Percentiles rank a stretch among this genome's conserved stretches.
Conservation (phyloP, 192 early-diverging fungal species). For the Backusella sp. region DNA sequence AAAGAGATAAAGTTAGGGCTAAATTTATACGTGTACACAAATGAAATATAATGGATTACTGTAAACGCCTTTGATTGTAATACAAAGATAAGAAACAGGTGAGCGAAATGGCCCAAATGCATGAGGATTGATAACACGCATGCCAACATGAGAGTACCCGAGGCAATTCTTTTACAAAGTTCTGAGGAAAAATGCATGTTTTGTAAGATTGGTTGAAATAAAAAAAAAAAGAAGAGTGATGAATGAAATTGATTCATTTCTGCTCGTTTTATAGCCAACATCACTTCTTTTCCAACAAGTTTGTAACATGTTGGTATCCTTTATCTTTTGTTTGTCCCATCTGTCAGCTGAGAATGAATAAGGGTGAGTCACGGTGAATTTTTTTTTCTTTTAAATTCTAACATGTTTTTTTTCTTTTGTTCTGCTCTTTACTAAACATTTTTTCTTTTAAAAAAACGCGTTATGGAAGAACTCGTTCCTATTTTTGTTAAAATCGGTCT, state of each 20-base stretch:
- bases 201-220: neutral
- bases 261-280: neutral
- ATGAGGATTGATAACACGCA: neutral
- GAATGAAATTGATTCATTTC: too few relatives aligned
- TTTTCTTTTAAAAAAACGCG: neutral
- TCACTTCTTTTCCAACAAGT: neutral
- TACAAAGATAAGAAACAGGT: neutral
- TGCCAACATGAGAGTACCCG: neutral
- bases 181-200: neutral
- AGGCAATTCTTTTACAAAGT: neutral
- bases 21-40: neutral
- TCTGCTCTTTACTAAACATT: constrained; percentile 1
- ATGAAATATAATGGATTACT: neutral
- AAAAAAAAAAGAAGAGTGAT: too few relatives aligned
- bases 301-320: neutral
- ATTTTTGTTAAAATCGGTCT: constrained; percentile 90
- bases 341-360: constrained; percentile 1
- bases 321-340: neutral
- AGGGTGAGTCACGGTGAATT: neutral
- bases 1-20: neutral
- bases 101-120: neutral
- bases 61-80: neutral
- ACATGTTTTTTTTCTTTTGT: neutral
- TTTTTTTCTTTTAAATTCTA: neutral
- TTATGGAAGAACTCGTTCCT: constrained; percentile 50